Evolutionary conservation across 2,329 filamentous ascomycete species (phyloP), one percentile per base, ranked within the genome.

Genomic region (Amylocarpus encephaloides): DNA sequence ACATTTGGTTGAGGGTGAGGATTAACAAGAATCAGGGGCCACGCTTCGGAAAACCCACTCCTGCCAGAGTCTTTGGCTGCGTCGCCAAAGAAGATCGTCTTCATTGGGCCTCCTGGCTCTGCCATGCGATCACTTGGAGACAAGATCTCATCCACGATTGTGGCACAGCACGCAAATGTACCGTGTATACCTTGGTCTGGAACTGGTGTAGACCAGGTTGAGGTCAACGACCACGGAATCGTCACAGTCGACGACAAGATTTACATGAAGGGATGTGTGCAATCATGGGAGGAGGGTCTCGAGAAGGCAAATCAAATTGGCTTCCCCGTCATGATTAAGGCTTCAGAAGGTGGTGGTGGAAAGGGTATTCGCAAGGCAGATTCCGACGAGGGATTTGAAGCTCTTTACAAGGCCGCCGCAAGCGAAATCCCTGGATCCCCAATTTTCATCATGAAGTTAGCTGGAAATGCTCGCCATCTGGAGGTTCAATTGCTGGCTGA

Each of bases 391-490:
- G 83, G 86, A 56, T 98, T 98, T 64, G 78, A 86, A 66, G 76
- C 78, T 61, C 77, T 97, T 41, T 98, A 97, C 79, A 93, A 94
- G 71, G 93, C 92, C 41, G 93, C 94, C 18, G 91, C 93, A 5
- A 95, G 86, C 70, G 94, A 98, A 71, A 97, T 98, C 60, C 94
- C 93, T 10, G 94, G 94, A 43, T 98, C 93, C 29, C 93, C 94
- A 61, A 98, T 98, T 72, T 98, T 98, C 79, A 95, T 98, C 74
- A 98, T 98, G 93, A 96, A 98, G 82, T 77, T 98, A 57, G 93
- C 93, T 44, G 93, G 92, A 62, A 95, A 95, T 67, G 93, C 93
- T 36, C 80, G 93, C 61, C 93, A 98, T 79, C 76, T 98, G 73
- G 93, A 98, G 72, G 94, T 98, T 51, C 93, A 98, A 74, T 77